Evolutionary conservation across 495 filamentous ascomycete genomes (phyloP), one percentile per base, ranked within the genome.

Genomic region (Penicillium robsamsonii): DNA sequence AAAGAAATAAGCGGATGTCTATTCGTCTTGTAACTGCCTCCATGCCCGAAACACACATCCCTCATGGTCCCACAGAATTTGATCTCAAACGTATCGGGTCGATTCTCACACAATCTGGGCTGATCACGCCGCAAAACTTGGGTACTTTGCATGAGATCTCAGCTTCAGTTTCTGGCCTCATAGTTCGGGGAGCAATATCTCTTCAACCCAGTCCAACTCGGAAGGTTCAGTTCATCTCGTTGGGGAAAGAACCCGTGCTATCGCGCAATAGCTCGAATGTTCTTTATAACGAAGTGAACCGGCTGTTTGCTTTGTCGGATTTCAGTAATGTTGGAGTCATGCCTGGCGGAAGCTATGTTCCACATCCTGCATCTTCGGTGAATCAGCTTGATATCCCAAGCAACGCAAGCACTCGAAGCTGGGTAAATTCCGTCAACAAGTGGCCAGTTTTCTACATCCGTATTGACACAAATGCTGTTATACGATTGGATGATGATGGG

Each of bases 361-460:
- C 27, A 12, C 24, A 35, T 33, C 33, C 30, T 15, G 52, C 57
- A 1, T 27, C 31, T 38, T 20, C 43, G 4, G n/a, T 46, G 57
- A 70, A 44, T 67, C 74, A 8, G 72, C 69, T 61, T 78, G 76
- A 84, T 48, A 77, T 78, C 1, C 81, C 75, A 57, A 86, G 82
- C 0, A 73, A 70, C 31, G 78, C 74, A 56, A 83, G 87, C 35
- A 68, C 87, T 38, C 86, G 75, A 64, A 75, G 75, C 4, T 63
- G 70, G 15, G 77, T 76, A 18, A 93, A 89, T 66, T 81, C 83
- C 0, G 74, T 90, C 30, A 91, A 96, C 66, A 80, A 85, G 57
- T 96, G 88, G 88, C 91, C 92, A 2, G 95, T 94, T 88, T 97
- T 96, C 61, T 87, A 86, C 64, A 76, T 98, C 33, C 84, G 83